A percentile compares a stretch with the other conserved stretches of the same genome.
Conservation (phyloP, 2,329 filamentous ascomycete genomes). For the Aspergillus caelatus region DNA sequence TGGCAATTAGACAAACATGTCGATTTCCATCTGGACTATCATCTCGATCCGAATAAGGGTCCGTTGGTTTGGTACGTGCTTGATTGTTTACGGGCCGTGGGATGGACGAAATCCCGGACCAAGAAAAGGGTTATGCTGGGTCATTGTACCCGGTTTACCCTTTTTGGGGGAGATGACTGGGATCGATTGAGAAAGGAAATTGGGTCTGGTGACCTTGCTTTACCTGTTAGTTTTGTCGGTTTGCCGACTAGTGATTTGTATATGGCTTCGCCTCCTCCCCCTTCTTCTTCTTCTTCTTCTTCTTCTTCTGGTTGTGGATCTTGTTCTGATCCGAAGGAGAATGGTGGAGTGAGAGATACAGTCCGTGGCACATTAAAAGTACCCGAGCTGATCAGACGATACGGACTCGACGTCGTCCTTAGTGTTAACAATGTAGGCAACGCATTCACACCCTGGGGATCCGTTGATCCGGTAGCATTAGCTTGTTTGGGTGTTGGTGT, state of each 20-base stretch:
- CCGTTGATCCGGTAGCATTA: slow-evolving; percentile 65
- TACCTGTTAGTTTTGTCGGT: slow-evolving; percentile 69
- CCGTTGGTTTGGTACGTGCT: slow-evolving; percentile 60
- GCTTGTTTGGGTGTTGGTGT: slow-evolving; percentile 66
- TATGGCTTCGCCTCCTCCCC: slow-evolving; percentile 61
- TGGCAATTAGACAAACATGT: slow-evolving; percentile 58
- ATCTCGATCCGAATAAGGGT: slow-evolving; percentile 55
- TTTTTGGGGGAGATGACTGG: slow-evolving; percentile 58
- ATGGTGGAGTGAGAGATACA: slow-evolving; percentile 23
- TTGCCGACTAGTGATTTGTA: slow-evolving; percentile 72
- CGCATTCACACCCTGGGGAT: slow-evolving; percentile 72
- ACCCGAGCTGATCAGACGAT: slow-evolving; percentile 60
- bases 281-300: background rate
- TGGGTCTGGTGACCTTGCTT: slow-evolving; percentile 33
- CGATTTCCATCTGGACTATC: slow-evolving; percentile 75
- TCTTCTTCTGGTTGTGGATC: background rate
- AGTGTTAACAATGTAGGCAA: slow-evolving; percentile 75
- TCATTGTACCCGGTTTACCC: slow-evolving; percentile 68
- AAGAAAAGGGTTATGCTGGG: slow-evolving; percentile 62
- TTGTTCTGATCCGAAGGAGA: background rate
- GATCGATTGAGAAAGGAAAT: slow-evolving; percentile 52
- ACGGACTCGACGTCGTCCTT: slow-evolving; percentile 62
- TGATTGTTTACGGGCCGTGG: slow-evolving; percentile 49
- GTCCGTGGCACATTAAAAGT: slow-evolving; percentile 66
- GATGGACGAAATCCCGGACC: slow-evolving; percentile 51